phyloP scores from a whole-genome alignment of 1,284 basidiomycete genomes.

The Puccinia coronata region DNA sequence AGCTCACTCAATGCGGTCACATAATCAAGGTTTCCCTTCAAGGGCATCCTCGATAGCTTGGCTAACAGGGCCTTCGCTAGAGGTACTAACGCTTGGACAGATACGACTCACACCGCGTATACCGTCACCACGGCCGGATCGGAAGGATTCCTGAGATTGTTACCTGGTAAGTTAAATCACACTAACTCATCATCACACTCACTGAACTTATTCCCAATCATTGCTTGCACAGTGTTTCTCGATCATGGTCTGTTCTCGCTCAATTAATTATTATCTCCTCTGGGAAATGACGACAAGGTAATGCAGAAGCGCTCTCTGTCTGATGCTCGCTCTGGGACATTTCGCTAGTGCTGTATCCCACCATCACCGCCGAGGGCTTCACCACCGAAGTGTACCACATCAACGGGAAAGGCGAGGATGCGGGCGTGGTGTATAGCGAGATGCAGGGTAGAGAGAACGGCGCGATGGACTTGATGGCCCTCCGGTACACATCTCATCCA shows the following conservation, averaged over 20 bases:
- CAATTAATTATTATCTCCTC: background rate
- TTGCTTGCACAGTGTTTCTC: conserved; percentile 68
- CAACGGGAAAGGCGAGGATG: conserved; percentile 83
- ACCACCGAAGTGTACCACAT: conserved; percentile 87
- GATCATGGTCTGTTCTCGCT: conserved; percentile 67
- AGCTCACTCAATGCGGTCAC: conserved; percentile 12
- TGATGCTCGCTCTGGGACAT: too few species aligned
- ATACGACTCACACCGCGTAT: conserved; percentile 69
- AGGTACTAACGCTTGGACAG: conserved; percentile 69
- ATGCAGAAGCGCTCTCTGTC: too few species aligned
- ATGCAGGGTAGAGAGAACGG: conserved; percentile 99
- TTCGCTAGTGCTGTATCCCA: conserved; percentile 78
- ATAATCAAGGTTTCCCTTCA: conserved; percentile 67
- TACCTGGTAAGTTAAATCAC: conserved; percentile 65
- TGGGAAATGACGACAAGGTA: background rate
- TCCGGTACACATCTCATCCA: conserved; percentile 67
- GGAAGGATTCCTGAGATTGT: conserved; percentile 88
- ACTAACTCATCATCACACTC: background rate
- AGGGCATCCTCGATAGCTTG: conserved; percentile 94
- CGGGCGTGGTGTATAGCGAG: conserved; percentile 94
- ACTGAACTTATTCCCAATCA: background rate
- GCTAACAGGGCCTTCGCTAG: conserved; percentile 94
- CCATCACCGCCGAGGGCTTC: conserved; percentile 85
- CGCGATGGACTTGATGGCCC: conserved; percentile 82
- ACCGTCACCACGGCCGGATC: conserved; percentile 96